These are phyloP conservation scores for Cutaneotrichosporon dermatis DNA, from an alignment of 1,284 basidiomycete genomes.

Conservation along the genomic window DNA sequence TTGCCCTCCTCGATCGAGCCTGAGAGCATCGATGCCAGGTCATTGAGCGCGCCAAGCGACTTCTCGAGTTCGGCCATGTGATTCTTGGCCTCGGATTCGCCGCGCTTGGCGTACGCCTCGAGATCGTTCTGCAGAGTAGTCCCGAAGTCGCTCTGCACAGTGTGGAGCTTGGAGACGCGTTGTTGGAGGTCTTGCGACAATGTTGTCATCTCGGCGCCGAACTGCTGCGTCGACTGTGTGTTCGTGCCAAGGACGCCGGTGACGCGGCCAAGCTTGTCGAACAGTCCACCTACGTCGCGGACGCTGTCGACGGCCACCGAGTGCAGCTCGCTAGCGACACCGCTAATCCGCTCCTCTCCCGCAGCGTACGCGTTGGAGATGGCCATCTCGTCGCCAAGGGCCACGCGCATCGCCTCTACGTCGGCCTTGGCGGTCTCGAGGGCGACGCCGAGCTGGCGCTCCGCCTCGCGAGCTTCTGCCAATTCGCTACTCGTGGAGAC, in stretches of 20 bases:
- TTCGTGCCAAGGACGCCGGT: conserved; percentile 64
- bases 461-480: conserved; percentile 51
- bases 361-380: conserved; percentile 70
- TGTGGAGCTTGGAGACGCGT: conserved; percentile 54
- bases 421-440: conserved; percentile 58
- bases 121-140: conserved; percentile 58
- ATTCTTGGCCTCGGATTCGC: conserved; percentile 42
- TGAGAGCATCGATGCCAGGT: conserved; percentile 59
- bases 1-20: conserved; percentile 55
- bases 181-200: conserved; percentile 63
- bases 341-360: conserved; percentile 67
- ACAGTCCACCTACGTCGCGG: conserved; percentile 66
- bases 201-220: conserved; percentile 58
- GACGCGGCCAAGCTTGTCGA: conserved; percentile 80
- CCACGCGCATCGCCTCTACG: conserved; percentile 56
- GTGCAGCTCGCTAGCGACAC: conserved; percentile 66
- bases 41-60: conserved; percentile 58
- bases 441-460: conserved; percentile 58
- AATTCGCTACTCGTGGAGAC: conserved; percentile 71
- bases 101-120: conserved; percentile 58
- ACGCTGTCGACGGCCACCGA: conserved; percentile 64
- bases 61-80: conserved; percentile 35
- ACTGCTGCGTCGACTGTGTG: conserved; percentile 59
- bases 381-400: conserved; percentile 70
- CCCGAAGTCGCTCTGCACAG: conserved; percentile 47